Evolutionary conservation across 805 yeast genomes (phyloP), one percentile per base, ranked within the genome.

Genomic region (Saccharomycopsis sp.): DNA sequence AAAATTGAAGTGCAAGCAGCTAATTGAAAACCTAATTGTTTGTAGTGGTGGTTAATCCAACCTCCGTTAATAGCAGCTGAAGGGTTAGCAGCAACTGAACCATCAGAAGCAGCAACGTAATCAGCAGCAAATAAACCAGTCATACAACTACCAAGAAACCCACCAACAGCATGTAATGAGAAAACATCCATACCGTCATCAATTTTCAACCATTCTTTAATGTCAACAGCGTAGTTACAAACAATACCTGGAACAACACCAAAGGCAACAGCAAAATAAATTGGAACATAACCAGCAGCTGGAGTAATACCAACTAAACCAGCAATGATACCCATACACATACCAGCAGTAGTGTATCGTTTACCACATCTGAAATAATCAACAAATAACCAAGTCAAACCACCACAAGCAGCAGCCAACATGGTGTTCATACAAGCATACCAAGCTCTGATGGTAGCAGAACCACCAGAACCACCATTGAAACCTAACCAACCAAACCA

Each of bases 401-500:
- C 96, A 68, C 96, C 97, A 57, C 78, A 66, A 11, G 95, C 80
- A 50, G 97, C 97, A 42, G 97, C 96, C 56, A 90, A 62, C 67
- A 90, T 87, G 59, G 97, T 90, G 75, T 86, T 88, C 59, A 84
- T 82, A 61, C 84, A 76, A 31, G 97, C 96, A 71, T 88, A 88
- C 84, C 87, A 86, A 47, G 96, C 89, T 68, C 97, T 82, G 62
- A 93, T 79, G 51, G 90, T 67, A 29, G 96, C 85, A 60, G 87
- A 83, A 64, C 96, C 97, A 41, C 97, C 85, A 39, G 96, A 87
- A 57, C 97, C 97, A 65, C 96, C 97, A 74, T 93, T 93, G 79
- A 93, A 93, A 33, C 96, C 97, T 59, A 88, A 88, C 98, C 98
- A 93, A 29, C 97, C 98, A 58, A 93, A 88, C 96, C 97, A 90